Evolutionary conservation across 2,329 filamentous ascomycete species (phyloP), one percentile per base, ranked within the genome.

Genomic region (Neocucurbitaria cava): DNA sequence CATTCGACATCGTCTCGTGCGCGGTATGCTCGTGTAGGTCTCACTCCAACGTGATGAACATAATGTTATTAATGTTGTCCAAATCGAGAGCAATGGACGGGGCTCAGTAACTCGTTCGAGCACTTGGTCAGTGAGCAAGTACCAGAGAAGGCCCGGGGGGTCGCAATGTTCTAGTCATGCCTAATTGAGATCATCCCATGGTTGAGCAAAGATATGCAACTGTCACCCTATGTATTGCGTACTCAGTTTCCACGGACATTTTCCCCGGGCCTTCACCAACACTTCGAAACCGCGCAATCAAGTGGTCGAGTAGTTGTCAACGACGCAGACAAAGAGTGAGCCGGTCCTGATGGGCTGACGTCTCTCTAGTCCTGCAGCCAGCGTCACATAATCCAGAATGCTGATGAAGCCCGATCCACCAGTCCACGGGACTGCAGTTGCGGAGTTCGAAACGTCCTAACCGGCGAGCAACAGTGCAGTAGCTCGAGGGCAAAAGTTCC

Each of bases 401-500:
- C 36, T 11, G 15, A 7, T 40, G 38, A 40, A 40, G 21, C 28
- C 20, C 15, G n/a, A n/a, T 28, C 39, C n/a, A 15, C 40, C 18
- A 23, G 28, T 35, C 26, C 30, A 24, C 20, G n/a, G 21, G 8
- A 21, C 38, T 24, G 21, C 38, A 40, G 11, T 6, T 15, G 15
- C 9, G 9, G 20, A 11, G 20, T 40, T 40, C n/a, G 20, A 40
- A 40, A 40, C 20, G 9, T 26, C 24, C 24, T n/a, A n/a, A 7
- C 38, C 20, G 21, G 38, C 11, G 23, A 7, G 18, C 13, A 18
- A 39, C 7, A 39, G 13, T 46, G 50, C 44, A 53, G 50, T 53
- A 53, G 50, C 50, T 53, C 50, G 24, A 24, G n/a, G 28, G 39
- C 39, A 47, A 15, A 38, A 15, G 50, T 53, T 24, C 31, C 50